Percentiles rank a stretch among this genome's conserved stretches.
These are phyloP conservation scores for Eimeria praecox DNA, from an alignment of 169 alveolate species.

Conservation along the genomic window DNA sequence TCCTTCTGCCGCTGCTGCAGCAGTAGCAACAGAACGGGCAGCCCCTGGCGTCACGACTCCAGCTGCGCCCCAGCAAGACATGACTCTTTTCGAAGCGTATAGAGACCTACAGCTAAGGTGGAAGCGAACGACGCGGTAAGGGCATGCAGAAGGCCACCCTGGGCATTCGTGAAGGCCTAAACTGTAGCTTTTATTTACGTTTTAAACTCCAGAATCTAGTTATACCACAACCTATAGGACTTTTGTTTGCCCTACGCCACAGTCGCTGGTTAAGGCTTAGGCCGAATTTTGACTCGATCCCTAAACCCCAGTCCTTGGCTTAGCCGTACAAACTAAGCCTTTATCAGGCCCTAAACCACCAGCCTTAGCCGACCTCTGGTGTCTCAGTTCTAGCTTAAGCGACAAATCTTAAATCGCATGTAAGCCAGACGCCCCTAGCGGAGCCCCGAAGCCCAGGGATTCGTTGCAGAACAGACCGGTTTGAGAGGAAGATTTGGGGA, in stretches of 20 bases:
- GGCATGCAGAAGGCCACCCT: background rate
- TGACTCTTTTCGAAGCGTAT: constrained; percentile 70
- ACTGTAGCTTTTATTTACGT: background rate
- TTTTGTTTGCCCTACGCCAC: too few relatives aligned
- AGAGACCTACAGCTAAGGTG: constrained; percentile 78
- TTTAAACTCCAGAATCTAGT: background rate
- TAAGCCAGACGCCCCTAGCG: background rate
- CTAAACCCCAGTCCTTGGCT: background rate
- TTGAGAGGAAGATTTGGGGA: background rate
- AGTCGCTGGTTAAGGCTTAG: background rate
- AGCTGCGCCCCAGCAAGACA: constrained; percentile 71
- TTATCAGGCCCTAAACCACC: too few relatives aligned
- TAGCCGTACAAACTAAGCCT: too few relatives aligned
- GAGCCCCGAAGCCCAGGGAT: background rate
- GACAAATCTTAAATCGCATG: background rate
- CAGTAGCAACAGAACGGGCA: constrained; percentile 44
- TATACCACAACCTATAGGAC: background rate
- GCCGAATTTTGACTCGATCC: background rate
- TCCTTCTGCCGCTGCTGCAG: constrained; percentile 84
- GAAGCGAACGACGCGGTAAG: constrained; percentile 72
- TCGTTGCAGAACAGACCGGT: background rate
- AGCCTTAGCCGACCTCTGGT: background rate
- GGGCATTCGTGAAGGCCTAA: background rate
- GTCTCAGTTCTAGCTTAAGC: background rate
- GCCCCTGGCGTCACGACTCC: constrained; percentile 55